These are phyloP conservation scores for Penicillium cosmopolitanum DNA, from an alignment of 495 filamentous ascomycete species.

Conservation along the genomic window DNA sequence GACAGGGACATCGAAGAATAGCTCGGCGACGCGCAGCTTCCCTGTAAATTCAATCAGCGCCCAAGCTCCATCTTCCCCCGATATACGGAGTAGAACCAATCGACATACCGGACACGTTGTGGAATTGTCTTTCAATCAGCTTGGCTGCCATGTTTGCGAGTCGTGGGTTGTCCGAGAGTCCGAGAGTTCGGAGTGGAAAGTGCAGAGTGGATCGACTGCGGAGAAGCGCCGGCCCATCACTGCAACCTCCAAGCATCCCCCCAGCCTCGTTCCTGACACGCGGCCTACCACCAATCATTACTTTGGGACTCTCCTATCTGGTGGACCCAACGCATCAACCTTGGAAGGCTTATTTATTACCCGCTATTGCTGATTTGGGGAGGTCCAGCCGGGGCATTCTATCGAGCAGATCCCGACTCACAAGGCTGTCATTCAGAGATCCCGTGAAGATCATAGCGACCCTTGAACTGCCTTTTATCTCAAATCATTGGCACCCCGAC, in stretches of 20 bases:
- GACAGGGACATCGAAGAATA: constrained; percentile 83
- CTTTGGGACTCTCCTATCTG: not conserved
- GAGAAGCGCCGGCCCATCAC: constrained; percentile 3
- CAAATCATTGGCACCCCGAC: not conserved
- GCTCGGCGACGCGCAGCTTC: constrained; percentile 73
- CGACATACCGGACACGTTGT: constrained; percentile 48
- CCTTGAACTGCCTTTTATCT: constrained; percentile 13
- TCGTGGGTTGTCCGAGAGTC: constrained; percentile 6
- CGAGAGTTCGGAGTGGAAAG: constrained; percentile 12
- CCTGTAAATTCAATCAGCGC: constrained; percentile 51
- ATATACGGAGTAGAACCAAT: not conserved
- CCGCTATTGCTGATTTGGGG: constrained; percentile 11
- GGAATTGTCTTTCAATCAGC: constrained; percentile 45
- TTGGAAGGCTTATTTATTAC: not conserved
- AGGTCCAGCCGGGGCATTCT: constrained; percentile 19
- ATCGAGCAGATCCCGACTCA: constrained; percentile 20
- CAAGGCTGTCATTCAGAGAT: constrained; percentile 8
- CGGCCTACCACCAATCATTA: constrained; percentile 5
- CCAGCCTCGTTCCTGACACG: constrained; percentile 9
- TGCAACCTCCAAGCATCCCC: not conserved
- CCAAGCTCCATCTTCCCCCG: not conserved
- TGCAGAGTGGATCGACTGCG: constrained; percentile 15
- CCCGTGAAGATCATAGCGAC: constrained; percentile 3
- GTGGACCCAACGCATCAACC: not conserved
- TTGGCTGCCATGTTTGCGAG: constrained; percentile 42